Conservation (phyloP, 2,329 filamentous ascomycete species). For the Exophiala lecanii-corni region DNA sequence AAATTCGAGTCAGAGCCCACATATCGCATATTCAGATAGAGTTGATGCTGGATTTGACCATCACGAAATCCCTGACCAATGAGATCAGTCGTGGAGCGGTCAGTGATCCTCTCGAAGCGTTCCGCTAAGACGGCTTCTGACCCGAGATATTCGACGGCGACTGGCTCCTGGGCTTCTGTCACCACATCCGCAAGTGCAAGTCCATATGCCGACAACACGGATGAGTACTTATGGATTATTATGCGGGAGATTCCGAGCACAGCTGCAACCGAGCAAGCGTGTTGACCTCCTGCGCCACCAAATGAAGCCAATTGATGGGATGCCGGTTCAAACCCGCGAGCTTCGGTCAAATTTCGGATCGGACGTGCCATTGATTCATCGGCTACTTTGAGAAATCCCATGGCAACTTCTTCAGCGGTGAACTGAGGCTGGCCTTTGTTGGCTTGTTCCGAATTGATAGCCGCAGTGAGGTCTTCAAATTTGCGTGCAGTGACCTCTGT, state of each 20-base stretch:
- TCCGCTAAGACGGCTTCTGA: slow-evolving; percentile 47
- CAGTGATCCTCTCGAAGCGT: slow-evolving; percentile 73
- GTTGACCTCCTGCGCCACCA: slow-evolving; percentile 35
- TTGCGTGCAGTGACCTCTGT: slow-evolving; percentile 38
- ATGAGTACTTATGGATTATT: slow-evolving; percentile 42
- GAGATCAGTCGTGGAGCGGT: slow-evolving; percentile 47
- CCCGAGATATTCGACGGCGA: slow-evolving; percentile 19
- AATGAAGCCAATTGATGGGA: slow-evolving; percentile 31
- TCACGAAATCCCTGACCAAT: slow-evolving; percentile 40
- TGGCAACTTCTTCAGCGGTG: slow-evolving; percentile 35
- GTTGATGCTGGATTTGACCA: slow-evolving; percentile 39
- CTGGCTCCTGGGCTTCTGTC: slow-evolving; percentile 15
- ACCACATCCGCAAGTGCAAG: slow-evolving; percentile 38
- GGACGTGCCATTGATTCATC: slow-evolving; percentile 39
- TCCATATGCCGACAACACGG: slow-evolving; percentile 42
- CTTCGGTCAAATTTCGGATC: slow-evolving; percentile 29
- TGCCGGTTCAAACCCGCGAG: slow-evolving; percentile 28
- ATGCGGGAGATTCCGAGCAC: slow-evolving; percentile 39
- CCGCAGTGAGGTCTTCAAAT: slow-evolving; percentile 40
- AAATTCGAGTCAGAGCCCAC: slow-evolving; percentile 48
- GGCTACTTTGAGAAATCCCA: slow-evolving; percentile 40
- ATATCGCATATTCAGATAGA: slow-evolving; percentile 47
- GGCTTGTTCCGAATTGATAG: slow-evolving; percentile 37
- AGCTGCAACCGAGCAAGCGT: slow-evolving; percentile 41
- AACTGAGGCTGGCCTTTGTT: slow-evolving; percentile 32